These are phyloP conservation scores for Phaeoacremonium minimum DNA, from an alignment of 2,329 filamentous ascomycete genomes.

Conservation along the genomic window DNA sequence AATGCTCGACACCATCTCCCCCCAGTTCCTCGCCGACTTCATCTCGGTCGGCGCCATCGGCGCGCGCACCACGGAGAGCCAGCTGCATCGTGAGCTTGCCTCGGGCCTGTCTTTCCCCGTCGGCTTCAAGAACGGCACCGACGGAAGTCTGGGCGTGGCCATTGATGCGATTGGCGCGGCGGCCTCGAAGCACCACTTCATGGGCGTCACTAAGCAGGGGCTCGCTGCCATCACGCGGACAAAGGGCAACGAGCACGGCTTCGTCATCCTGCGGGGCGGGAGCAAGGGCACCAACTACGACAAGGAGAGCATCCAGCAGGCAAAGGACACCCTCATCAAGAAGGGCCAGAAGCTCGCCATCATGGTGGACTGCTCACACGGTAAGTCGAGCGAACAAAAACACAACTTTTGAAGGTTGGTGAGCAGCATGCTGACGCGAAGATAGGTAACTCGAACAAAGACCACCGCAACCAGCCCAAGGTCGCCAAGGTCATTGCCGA, in stretches of 20 bases:
- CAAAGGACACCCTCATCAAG: constrained; percentile 72
- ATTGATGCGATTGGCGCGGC: constrained; percentile 93
- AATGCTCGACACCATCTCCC: constrained; percentile 98
- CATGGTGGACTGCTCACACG: constrained; percentile 99
- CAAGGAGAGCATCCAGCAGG: constrained; percentile 72
- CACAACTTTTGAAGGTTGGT: too few species aligned
- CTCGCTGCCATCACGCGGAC: constrained; percentile 93
- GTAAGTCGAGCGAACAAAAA: constrained; percentile 40
- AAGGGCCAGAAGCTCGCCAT: constrained; percentile 85
- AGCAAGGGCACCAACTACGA: constrained; percentile 93
- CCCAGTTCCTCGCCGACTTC: constrained; percentile 94
- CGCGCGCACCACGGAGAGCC: constrained; percentile 91
- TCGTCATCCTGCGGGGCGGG: constrained; percentile 91
- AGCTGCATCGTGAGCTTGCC: constrained; percentile 92
- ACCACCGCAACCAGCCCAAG: constrained; percentile 95
- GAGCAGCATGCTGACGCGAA: constrained; percentile 7
- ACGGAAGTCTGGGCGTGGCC: constrained; percentile 83
- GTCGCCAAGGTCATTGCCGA: constrained; percentile 79
- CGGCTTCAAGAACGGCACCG: constrained; percentile 99
- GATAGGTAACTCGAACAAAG: constrained; percentile 89
- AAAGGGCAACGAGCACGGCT: constrained; percentile 91
- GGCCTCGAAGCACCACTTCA: constrained; percentile 87
- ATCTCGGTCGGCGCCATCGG: constrained; percentile 95
- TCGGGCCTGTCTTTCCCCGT: constrained; percentile 95
- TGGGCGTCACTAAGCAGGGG: constrained; percentile 97